Percentiles rank a stretch among this genome's conserved stretches.
Conservation (phyloP, 805 yeast genomes). For the Maudiozyma saulgeensis region DNA sequence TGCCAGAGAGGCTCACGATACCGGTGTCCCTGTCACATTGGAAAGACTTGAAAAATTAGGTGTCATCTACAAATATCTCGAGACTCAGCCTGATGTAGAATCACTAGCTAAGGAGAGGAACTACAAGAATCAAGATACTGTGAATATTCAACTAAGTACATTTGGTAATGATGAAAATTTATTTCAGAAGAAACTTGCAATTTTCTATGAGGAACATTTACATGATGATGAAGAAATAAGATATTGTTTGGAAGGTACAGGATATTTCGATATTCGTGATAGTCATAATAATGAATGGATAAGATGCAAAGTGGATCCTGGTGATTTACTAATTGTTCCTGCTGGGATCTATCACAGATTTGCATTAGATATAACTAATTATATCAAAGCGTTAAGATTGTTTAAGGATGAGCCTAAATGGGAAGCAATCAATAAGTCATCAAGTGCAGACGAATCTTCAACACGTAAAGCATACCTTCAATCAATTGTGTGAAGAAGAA, state of each 20-base stretch:
- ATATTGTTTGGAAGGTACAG: slow-evolving; percentile 80
- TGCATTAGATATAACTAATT: slow-evolving; percentile 55
- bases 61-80: slow-evolving; percentile 51
- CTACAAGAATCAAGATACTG: slow-evolving; percentile 73
- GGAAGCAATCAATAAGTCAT: slow-evolving; percentile 73
- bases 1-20: slow-evolving; percentile 62
- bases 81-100: slow-evolving; percentile 46
- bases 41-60: slow-evolving; percentile 52
- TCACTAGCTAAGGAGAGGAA: slow-evolving; percentile 55
- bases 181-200: slow-evolving; percentile 53
- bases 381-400: slow-evolving; percentile 68
- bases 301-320: slow-evolving; percentile 50
- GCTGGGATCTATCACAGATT: slow-evolving; percentile 93
- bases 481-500: slow-evolving; percentile 1
- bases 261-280: slow-evolving; percentile 82
- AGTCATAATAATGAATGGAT: slow-evolving; percentile 54
- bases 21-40: slow-evolving; percentile 48
- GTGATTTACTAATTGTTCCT: slow-evolving; percentile 68
- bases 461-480: slow-evolving; percentile 39
- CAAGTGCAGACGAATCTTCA: slow-evolving; percentile 35
- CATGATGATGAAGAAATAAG: slow-evolving; percentile 97
- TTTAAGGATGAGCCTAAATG: slow-evolving; percentile 95
- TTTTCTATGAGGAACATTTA: slow-evolving; percentile 74
- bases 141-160: slow-evolving; percentile 48
- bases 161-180: slow-evolving; percentile 54